Base-by-base conservation (phyloP, 2,329 filamentous ascomycete genomes). In the Penicillium sclerotigenum region DNA sequence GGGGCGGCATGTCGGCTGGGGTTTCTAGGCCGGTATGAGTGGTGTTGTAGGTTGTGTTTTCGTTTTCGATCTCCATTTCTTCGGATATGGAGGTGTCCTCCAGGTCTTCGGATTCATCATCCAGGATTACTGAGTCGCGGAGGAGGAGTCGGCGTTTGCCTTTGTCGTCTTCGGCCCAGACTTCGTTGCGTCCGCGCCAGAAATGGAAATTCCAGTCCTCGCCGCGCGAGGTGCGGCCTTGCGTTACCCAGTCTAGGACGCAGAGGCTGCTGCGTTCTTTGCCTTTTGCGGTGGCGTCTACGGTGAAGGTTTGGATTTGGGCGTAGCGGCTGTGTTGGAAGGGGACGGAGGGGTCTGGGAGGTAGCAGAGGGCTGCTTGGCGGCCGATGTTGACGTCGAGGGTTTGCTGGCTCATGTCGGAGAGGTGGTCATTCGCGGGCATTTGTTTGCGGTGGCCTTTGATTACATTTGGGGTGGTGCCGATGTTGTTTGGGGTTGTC, bases 261-360 rank as follows among this genome's bases (percentile, higher is more conserved):
- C 91, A 95, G 14, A 97, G 75, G 38, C 87, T 64, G 80, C 83
- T 73, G 10, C 71, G 65, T 33, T 69, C 51, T 76, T 53, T 62
- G 57, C 61, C 66, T 54, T 59, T 68, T 6, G 77, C 75, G 8
- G 69, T 72, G 54, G 66, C 73, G 47, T 78, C 78, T 48, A 87
- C 74, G 34, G 82, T 82, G 73, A 97, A 97, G 20, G 85, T 82
- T 73, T 97, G 94, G 16, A 79, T 81, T 74, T 97, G 94, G 65
- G 88, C 84, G 73, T 96, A 97, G 41, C 88, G 84, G 68, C 90
- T 95, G 59, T 84, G 83, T 58, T 85, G 86, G 71, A 96, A 97
- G 0, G 94, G 94, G 71, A 97, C 93, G 3, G 96, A 89, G 0
- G 94, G 94, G 71, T 99, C 94, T 0, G 94, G 94, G 11, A 97